Conservation (phyloP, 805 yeast species). For the Debaryomyces castellii region DNA sequence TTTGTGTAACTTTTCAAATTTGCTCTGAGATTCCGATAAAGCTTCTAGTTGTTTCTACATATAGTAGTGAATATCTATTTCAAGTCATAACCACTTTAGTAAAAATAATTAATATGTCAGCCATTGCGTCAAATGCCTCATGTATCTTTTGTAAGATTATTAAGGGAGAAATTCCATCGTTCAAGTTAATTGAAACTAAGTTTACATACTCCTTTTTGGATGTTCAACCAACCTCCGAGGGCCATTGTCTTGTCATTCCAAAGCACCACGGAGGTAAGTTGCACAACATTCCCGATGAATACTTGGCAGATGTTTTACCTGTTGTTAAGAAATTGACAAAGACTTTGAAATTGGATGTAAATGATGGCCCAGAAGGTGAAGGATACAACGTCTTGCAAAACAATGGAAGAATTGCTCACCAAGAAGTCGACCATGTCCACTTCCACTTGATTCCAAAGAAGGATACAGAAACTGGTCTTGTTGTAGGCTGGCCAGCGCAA, state of each 20-base stretch:
- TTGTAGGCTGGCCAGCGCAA: slow-evolving; percentile 93
- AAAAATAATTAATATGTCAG: neutral
- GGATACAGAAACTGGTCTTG: slow-evolving; percentile 69
- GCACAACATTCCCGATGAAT: slow-evolving; percentile 91
- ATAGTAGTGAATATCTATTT: neutral
- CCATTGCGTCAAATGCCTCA: slow-evolving; percentile 7
- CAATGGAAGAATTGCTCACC: slow-evolving; percentile 95
- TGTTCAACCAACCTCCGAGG: slow-evolving; percentile 87
- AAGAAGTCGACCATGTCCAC: slow-evolving; percentile 93
- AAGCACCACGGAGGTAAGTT: slow-evolving; percentile 91
- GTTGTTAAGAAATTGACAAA: slow-evolving; percentile 82
- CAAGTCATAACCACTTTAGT: neutral
- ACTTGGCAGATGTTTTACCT: slow-evolving; percentile 82
- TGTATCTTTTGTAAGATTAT: slow-evolving; percentile 94
- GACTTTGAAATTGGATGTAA: slow-evolving; percentile 62
- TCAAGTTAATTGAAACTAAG: slow-evolving; percentile 86
- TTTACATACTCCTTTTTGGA: slow-evolving; percentile 82
- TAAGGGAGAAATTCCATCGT: slow-evolving; percentile 93
- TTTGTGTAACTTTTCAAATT: slow-evolving; percentile 6
- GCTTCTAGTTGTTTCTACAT: slow-evolving; percentile 1
- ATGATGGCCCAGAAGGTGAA: slow-evolving; percentile 59
- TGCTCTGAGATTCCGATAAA: neutral
- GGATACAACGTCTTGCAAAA: slow-evolving; percentile 91
- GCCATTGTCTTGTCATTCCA: slow-evolving; percentile 89
- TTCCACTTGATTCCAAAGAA: slow-evolving; percentile 94